phyloP scores from a whole-genome alignment of 371 early-diverging fungal genomes.

The Blastocladiella emersonii region DNA sequence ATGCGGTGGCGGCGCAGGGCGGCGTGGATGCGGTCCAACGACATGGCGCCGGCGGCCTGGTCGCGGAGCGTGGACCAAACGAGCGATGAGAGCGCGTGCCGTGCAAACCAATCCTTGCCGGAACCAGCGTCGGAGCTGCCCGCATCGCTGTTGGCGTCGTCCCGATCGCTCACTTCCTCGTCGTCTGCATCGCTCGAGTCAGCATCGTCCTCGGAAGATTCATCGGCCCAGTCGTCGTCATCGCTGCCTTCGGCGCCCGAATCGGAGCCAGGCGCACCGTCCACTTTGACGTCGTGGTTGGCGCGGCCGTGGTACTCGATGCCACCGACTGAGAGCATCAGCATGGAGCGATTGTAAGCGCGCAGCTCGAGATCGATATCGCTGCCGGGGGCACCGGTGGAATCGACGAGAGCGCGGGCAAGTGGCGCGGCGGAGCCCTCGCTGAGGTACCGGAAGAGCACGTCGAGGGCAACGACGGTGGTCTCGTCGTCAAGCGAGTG shows the following conservation, averaged over 20 bases:
- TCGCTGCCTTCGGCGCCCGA: neutral
- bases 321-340: slow-evolving; percentile 41
- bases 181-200: slow-evolving; percentile 5
- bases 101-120: slow-evolving; percentile 19
- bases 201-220: slow-evolving; percentile 9
- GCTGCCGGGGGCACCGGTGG: slow-evolving; percentile 34
- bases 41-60: slow-evolving; percentile 19
- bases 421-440: slow-evolving; percentile 43
- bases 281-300: slow-evolving; percentile 6
- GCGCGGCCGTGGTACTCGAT: slow-evolving; percentile 13
- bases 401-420: slow-evolving; percentile 44
- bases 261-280: slow-evolving; percentile 12
- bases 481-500: slow-evolving; percentile 28
- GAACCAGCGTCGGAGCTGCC: neutral
- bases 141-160: neutral
- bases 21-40: slow-evolving; percentile 10
- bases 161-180: slow-evolving; percentile 11
- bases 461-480: slow-evolving; percentile 37
- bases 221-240: slow-evolving; percentile 7
- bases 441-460: slow-evolving; percentile 39
- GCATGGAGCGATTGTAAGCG: slow-evolving; percentile 26
- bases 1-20: slow-evolving; percentile 23
- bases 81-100: slow-evolving; percentile 18
- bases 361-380: slow-evolving; percentile 41
- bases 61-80: slow-evolving; percentile 23